Conservation (phyloP, 768 basidiomycete species). For the Sarcodon sp. region DNA sequence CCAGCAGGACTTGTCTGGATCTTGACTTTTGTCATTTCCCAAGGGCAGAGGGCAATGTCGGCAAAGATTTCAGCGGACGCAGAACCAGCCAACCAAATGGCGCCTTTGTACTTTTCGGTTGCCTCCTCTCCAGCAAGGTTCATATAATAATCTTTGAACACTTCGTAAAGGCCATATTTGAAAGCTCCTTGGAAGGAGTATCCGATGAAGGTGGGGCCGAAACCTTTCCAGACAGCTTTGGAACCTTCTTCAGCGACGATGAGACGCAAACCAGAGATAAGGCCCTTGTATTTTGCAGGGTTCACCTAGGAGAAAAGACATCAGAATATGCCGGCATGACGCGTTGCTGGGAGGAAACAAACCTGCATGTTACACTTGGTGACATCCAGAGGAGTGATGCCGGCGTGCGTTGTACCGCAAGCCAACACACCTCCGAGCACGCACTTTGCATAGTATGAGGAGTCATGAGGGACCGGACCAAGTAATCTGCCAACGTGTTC, state of each 20-base stretch:
- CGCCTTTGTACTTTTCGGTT: constrained; percentile 69
- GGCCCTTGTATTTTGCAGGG: constrained; percentile 64
- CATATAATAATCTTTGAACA: constrained; percentile 90
- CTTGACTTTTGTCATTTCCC: constrained; percentile 91
- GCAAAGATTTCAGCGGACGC: constrained; percentile 94
- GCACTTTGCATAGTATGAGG: constrained; percentile 70
- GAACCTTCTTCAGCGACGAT: constrained; percentile 74
- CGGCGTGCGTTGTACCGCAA: constrained; percentile 82
- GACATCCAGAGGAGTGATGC: constrained; percentile 79
- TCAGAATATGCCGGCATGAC: neutral
- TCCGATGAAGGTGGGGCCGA: constrained; percentile 87
- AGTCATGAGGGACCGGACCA: constrained; percentile 68
- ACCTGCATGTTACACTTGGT: constrained; percentile 92
- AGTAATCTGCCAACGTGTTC: constrained; percentile 27
- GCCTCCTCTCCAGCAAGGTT: constrained; percentile 82
- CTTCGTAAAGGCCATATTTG: constrained; percentile 97
- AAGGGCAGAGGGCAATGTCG: constrained; percentile 89
- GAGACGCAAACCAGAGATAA: constrained; percentile 42
- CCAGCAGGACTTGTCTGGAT: constrained; percentile 69
- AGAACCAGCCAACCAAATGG: constrained; percentile 89
- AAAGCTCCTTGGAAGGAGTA: constrained; percentile 96
- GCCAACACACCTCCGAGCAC: constrained; percentile 83
- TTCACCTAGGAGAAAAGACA: constrained; percentile 38
- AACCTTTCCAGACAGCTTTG: constrained; percentile 86
- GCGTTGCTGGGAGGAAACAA: constrained; percentile 7